Base-by-base conservation (phyloP, 768 basidiomycete genomes). In the Amanita pallidorosea region DNA sequence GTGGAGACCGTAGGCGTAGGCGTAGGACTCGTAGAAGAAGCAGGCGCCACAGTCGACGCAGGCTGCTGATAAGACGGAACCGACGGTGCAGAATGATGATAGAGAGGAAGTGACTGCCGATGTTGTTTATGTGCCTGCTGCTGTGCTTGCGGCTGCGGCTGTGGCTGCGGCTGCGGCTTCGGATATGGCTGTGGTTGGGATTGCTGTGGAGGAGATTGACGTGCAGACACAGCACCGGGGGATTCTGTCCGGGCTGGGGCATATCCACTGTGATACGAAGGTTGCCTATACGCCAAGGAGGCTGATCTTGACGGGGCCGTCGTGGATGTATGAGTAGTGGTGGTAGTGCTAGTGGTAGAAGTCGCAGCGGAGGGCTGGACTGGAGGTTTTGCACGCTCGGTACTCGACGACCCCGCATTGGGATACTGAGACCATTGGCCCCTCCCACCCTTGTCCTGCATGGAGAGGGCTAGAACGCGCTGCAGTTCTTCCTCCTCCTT, bases 401-500 rank as follows among this genome's bases (percentile, higher is more conserved):
- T 7, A 62, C 67, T 40, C 46, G 62, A 66, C 12, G 67, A 48
- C 54, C 63, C 46, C 58, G 71, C 61, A 3, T 62, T 45, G 22
- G 64, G 66, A 57, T 77, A 77, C 7, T 68, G 62, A 1, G 70
- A 55, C 75, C 82, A 83, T 31, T 74, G 70, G 5, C 61, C 58
- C 44, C 89, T 75, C 1, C 92, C 93, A 9, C 93, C 93, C 55
- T 84, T 86, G 62, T 97, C 93, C 49, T 84, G 81, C 69, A 92
- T 84, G n/a, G 87, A 90, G 69, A 96, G 82, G 61, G 95, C 93
- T 23, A 98, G 72, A 0, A 85, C 95, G 4, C 92, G 81, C 60
- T 92, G 88, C 2, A 98, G 80, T 57, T 98, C 95, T 60, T 95
- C 95, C 60, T 97, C 95, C 62, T 98, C 95, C 53, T 79, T 77